Conservation (phyloP, 352 stramenopile genomes). For the Globisporangium carolinianum region DNA sequence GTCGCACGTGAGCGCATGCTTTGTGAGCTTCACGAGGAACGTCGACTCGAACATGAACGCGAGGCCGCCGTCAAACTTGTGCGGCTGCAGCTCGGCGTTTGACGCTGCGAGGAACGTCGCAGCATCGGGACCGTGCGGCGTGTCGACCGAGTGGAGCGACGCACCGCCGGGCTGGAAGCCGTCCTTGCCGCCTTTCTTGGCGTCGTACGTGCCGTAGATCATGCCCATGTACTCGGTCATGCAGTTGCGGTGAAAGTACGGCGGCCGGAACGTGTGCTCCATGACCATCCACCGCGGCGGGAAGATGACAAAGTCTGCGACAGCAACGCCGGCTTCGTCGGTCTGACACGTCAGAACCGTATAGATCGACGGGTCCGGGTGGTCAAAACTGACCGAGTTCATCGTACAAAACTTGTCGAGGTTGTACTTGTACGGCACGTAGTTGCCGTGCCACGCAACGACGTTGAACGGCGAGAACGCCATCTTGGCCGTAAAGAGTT, state of each 20-base stretch:
- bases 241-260: conserved; percentile 95
- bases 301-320: conserved; percentile 98
- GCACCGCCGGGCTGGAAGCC: conserved; percentile 90
- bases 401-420: conserved; percentile 93
- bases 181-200: conserved; percentile 85
- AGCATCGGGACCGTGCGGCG: conserved; percentile 92
- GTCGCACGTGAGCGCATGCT: conserved; percentile 81
- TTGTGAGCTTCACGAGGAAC: conserved; percentile 86
- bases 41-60: conserved; percentile 98
- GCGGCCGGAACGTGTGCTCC: conserved; percentile 90
- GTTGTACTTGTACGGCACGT: conserved; percentile 97
- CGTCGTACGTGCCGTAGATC: conserved; percentile 94
- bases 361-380: conserved; percentile 96
- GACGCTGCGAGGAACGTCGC: conserved; percentile 89
- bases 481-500: conserved; percentile 84
- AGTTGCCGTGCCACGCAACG: conserved; percentile 98
- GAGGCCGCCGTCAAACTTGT: conserved; percentile 90
- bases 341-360: conserved; percentile 95
- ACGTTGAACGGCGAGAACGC: conserved; percentile 94
- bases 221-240: conserved; percentile 99
- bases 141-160: conserved; percentile 87
- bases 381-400: conserved; percentile 95
- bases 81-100: conserved; percentile 67
- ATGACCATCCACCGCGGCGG: conserved; percentile 91
- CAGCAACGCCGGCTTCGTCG: conserved; percentile 88